These are phyloP conservation scores for Alopecurus myosuroides DNA, from an alignment of 176 grass and related monocot genomes.

Conservation along the genomic window DNA sequence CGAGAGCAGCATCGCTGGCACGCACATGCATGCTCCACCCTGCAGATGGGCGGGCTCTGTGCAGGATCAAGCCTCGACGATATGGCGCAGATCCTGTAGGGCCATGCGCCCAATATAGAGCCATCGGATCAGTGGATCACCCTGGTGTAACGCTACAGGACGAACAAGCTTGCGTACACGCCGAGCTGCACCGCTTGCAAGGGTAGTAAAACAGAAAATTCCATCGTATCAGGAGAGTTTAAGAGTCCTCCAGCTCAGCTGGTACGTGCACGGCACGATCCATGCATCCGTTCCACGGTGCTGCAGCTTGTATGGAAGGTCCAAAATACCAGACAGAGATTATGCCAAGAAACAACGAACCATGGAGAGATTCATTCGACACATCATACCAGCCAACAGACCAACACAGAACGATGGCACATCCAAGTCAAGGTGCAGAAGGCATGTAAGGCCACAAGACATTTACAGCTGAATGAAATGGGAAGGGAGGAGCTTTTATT, in stretches of 20 bases:
- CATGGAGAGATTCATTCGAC: background rate
- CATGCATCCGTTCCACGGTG: background rate
- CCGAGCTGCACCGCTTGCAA: background rate
- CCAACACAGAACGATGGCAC: background rate
- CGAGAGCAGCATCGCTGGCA: background rate
- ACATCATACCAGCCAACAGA: background rate
- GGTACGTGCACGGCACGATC: background rate
- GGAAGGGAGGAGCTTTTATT: background rate
- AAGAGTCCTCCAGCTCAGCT: too few species aligned
- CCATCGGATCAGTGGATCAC: background rate
- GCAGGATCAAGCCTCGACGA: slow-evolving; percentile 3
- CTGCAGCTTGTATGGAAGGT: background rate
- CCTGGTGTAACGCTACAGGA: background rate
- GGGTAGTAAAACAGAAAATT: background rate
- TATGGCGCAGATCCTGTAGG: background rate
- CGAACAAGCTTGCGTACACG: background rate
- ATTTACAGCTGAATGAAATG: background rate
- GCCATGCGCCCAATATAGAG: background rate
- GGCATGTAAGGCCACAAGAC: background rate
- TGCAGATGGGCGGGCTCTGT: background rate
- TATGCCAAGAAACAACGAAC: background rate
- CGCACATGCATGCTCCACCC: background rate
- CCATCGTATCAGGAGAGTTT: background rate
- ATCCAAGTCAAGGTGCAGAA: slow-evolving; percentile 16
- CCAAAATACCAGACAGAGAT: background rate